Base-by-base conservation (phyloP, 192 early-diverging fungal genomes). In the Dimargaris cristalligena region DNA sequence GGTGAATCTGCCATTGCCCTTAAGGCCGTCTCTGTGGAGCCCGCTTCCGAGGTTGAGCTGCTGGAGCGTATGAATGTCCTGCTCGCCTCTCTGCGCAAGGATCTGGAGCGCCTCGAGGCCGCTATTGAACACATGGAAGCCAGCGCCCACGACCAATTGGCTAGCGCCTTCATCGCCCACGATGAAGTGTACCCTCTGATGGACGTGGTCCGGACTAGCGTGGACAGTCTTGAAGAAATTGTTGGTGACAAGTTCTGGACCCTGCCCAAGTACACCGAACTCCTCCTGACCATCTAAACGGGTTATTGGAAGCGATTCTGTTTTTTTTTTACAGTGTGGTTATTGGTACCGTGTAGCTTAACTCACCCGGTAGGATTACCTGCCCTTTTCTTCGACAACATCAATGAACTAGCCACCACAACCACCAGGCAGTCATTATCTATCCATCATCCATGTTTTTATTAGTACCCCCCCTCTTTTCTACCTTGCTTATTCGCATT, bases 261-360 rank as follows among this genome's bases (percentile, higher is more conserved):
- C 31, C 83, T 89, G 70, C 95, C 95, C 72, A 94, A 91, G 76
- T 97, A 97, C 80, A 82, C 85, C 31, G 92, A 97, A 78, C 80
- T 97, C 44, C 75, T 92, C 58, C 80, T 87, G 57, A 83, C 76
- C 28, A 68, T 83, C 60, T 80, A 72, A 76, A 34, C 14, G 46
- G n/a, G n/a, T n/a, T n/a, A n/a, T n/a, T n/a, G n/a, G n/a, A n/a
- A n/a, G n/a, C n/a, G n/a, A n/a, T n/a, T n/a, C n/a, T n/a, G n/a
- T n/a, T n/a, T n/a, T n/a, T n/a, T n/a, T n/a, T n/a, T n/a, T n/a
- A n/a, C n/a, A n/a, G n/a, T n/a, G n/a, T n/a, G n/a, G n/a, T n/a
- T n/a, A n/a, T n/a, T n/a, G n/a, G n/a, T n/a, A n/a, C n/a, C n/a
- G n/a, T n/a, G n/a, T n/a, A n/a, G n/a, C n/a, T n/a, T n/a, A n/a